These are phyloP conservation scores for Medakamo hakoo DNA, from an alignment of 139 green algal species.

Conservation along the genomic window DNA sequence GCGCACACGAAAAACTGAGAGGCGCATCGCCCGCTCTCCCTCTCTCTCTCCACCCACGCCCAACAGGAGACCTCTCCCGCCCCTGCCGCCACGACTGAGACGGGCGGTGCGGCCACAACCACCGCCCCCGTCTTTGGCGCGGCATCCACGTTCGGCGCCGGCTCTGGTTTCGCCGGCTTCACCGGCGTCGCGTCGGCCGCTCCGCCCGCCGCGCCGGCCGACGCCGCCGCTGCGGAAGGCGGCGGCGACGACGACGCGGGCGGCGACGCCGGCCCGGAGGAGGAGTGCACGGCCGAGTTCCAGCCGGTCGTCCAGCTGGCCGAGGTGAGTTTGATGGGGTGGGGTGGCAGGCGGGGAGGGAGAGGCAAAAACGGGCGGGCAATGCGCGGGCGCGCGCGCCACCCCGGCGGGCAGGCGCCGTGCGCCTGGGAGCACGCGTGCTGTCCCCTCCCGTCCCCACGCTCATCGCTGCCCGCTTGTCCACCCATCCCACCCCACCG, in stretches of 20 bases:
- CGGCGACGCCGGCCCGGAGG: conserved; percentile 39
- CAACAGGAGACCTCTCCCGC: background rate
- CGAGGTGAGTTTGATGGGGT: no score
- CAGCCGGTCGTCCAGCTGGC: conserved; percentile 89
- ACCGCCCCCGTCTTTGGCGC: conserved; percentile 45
- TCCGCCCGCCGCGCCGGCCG: background rate
- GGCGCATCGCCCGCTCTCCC: background rate
- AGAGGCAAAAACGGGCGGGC: no score
- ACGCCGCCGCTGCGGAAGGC: conserved; percentile 12
- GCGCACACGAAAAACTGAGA: background rate
- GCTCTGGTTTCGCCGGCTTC: conserved; percentile 55
- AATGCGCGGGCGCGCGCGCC: no score
- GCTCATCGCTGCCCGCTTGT: no score
- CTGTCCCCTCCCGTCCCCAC: no score
- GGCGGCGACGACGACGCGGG: conserved; percentile 34
- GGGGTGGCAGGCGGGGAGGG: no score
- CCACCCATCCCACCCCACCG: no score
- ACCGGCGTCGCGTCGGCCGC: conserved; percentile 22
- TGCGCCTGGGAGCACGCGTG: no score
- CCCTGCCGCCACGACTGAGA: no score
- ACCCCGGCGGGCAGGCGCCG: no score
- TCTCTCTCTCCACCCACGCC: background rate
- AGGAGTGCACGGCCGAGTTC: conserved; percentile 87
- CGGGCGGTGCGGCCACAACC: conserved; percentile 13
- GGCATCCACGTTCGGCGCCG: conserved; percentile 32